Base-by-base conservation (phyloP, 805 yeast species). In the Yueomyces sinensis region DNA sequence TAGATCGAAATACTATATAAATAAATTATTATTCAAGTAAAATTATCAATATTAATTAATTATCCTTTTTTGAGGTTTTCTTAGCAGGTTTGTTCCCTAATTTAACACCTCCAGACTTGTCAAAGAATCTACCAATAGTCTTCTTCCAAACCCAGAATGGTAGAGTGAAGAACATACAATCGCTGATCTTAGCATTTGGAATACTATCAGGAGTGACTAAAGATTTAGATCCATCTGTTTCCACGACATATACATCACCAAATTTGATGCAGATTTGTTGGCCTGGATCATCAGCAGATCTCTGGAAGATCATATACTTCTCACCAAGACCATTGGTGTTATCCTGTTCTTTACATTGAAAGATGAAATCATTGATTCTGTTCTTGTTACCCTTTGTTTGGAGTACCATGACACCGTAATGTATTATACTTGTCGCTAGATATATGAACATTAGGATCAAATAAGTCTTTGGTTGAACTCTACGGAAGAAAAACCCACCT, bases 391-490 rank as follows among this genome's bases (percentile, higher is more conserved):
- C 78, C 17, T 49, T 56, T 40, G 73, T 60, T 47, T 68, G 72
- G 34, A 79, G 64, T 46, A 58, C 65, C 36, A 78, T 54, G 4
- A 76, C 57, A 13, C 68, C 56, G 45, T 61, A 77, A 45, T 84
- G 94, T 30, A 76, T 70, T 1, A 58, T 47, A 24, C 78, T 66
- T 19, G 71, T 59, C 9, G 79, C 42, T 1, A 72, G 25, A 36
- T 63, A 71, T 20, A 82, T 49, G 24, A 79, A 62, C 3, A 61
- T 44, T 2, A 76, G 28, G 0, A 81, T 71, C 32, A 74, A 9
- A 66, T 44, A 23, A 70, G 51, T 28, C 79, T 78, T 17, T 86
- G 95, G 48, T 78, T 70, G 66, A 66, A 84, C 55, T 68, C 49
- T 72, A 52, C 53, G 79, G 72, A 41, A 65, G 64, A 63, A 80